Evolutionary conservation across 2,329 filamentous ascomycete genomes (phyloP).

Genomic region (Didymosphaeria variabile): DNA sequence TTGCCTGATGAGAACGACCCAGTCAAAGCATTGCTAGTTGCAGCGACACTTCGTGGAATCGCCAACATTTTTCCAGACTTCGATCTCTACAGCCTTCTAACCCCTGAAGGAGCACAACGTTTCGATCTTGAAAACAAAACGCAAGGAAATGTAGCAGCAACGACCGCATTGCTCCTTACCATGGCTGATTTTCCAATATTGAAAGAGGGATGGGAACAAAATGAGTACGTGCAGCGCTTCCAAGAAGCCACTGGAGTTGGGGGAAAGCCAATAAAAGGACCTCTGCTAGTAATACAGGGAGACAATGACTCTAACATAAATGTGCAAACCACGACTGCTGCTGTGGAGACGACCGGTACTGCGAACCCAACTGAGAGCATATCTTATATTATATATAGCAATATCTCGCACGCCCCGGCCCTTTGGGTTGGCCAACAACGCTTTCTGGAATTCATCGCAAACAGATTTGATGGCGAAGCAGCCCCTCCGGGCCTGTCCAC

Average conservation of each 20-base stretch:
- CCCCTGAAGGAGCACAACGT: conserved; percentile 2
- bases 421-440: conserved; percentile 38
- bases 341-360: conserved; percentile 1
- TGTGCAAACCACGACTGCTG: not conserved
- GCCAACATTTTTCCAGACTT: conserved; percentile 4
- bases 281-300: conserved; percentile 15
- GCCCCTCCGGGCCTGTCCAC: not conserved
- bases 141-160: not conserved
- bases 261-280: conserved; percentile 10
- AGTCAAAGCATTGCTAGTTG: not conserved
- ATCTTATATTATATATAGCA: conserved; percentile 33
- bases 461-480: conserved; percentile 27
- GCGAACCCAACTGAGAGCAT: conserved; percentile 23
- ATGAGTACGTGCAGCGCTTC: conserved; percentile 2
- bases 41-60: not conserved
- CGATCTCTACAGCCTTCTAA: not conserved
- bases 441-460: conserved; percentile 43
- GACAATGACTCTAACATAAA: not conserved
- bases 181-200: not conserved
- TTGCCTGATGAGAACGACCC: not conserved
- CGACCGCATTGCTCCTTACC: not conserved
- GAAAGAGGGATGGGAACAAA: conserved; percentile 1
- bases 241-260: not conserved
- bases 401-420: conserved; percentile 40
- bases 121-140: not conserved